These are phyloP conservation scores for Eremothecium cymbalariae DNA, from an alignment of 1,139 yeast genomes.

Conservation along the genomic window DNA sequence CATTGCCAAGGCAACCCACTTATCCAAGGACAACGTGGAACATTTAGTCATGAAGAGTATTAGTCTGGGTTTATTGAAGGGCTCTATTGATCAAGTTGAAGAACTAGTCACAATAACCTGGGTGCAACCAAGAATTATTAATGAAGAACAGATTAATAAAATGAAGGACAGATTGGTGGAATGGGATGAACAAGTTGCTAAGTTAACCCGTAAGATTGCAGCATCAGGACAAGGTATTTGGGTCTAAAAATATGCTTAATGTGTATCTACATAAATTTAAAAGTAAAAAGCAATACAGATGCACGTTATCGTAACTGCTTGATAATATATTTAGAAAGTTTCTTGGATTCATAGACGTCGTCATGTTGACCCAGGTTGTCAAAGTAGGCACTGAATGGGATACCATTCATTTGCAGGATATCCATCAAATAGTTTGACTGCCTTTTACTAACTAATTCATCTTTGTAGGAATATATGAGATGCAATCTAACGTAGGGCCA, in stretches of 20 bases:
- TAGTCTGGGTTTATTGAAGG: conserved; percentile 72
- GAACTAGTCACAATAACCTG: conserved; percentile 74
- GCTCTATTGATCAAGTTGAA: conserved; percentile 80
- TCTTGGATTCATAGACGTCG: conserved; percentile 23
- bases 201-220: conserved; percentile 53
- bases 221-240: conserved; percentile 53
- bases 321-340: conserved; percentile 22
- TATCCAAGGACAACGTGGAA: conserved; percentile 63
- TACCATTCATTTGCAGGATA: conserved; percentile 12
- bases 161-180: conserved; percentile 65
- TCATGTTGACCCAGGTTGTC: conserved; percentile 29
- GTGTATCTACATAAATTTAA: neutral
- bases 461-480: conserved; percentile 29
- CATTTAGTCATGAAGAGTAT: conserved; percentile 86
- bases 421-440: conserved; percentile 24
- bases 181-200: conserved; percentile 72
- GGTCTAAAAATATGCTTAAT: conserved; percentile 37
- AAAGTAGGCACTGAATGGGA: conserved; percentile 15
- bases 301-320: neutral
- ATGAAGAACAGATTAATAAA: conserved; percentile 63
- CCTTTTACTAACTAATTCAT: conserved; percentile 25
- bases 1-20: conserved; percentile 67
- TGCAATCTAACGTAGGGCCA: conserved; percentile 11
- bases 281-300: neutral
- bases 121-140: conserved; percentile 94